Evolutionary conservation across 176 grass and related monocot genomes (phyloP).

Genomic region (Tillandsia fasciculata): DNA sequence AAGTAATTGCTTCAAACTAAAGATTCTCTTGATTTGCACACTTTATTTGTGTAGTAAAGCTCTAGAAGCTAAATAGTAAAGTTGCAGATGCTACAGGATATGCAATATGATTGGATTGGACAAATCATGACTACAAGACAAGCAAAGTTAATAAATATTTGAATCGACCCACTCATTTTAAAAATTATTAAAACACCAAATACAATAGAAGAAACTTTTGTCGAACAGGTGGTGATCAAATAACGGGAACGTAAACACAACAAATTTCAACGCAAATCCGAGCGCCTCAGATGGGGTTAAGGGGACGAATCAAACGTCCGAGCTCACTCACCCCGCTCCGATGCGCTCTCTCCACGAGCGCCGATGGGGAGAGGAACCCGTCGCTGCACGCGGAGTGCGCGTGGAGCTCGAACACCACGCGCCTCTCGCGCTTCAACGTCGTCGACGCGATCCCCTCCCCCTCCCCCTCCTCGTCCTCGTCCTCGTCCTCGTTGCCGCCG

Average conservation of each 20-base stretch:
- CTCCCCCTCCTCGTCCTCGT: background rate
- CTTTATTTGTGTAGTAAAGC: too few species aligned
- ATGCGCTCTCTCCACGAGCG: conserved; percentile 57
- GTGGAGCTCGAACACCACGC: conserved; percentile 60
- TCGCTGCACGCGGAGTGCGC: conserved; percentile 63
- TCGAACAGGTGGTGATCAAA: background rate
- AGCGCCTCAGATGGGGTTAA: background rate
- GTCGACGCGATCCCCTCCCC: background rate
- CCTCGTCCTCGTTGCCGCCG: background rate
- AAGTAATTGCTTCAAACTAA: too few species aligned
- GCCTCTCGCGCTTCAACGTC: conserved; percentile 1
- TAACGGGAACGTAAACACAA: background rate
- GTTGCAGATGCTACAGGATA: too few species aligned
- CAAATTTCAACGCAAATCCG: conserved; percentile 1
- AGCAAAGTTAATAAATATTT: too few species aligned
- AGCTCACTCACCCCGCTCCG: conserved; percentile 37
- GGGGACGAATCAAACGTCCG: background rate
- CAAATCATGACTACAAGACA: too few species aligned
- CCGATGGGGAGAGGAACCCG: conserved; percentile 57
- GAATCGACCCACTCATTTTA: too few species aligned
- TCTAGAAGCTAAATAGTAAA: too few species aligned
- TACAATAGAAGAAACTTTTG: background rate
- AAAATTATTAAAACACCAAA: background rate
- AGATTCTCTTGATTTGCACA: too few species aligned
- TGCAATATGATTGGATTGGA: too few species aligned